Percentiles rank a stretch among this genome's conserved stretches.
Conservation (phyloP, 345 rosid species). For the Aquilaria yunnanensis region DNA sequence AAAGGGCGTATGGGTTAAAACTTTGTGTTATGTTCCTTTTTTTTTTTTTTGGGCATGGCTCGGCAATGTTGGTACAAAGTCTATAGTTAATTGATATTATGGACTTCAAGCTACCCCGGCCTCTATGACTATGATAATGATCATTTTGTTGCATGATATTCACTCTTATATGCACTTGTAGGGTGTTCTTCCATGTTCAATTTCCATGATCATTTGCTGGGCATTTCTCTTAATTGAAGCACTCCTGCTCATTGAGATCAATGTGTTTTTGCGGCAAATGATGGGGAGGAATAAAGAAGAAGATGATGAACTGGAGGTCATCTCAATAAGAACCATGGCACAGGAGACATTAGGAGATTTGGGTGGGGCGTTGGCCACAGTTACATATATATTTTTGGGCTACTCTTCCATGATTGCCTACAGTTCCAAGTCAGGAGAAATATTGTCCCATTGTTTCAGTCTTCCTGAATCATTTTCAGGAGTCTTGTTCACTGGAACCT, state of each 20-base stretch:
- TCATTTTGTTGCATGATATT: no score
- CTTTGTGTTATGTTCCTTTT: no score
- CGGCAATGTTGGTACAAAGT: no score
- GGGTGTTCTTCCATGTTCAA: conserved; percentile 63
- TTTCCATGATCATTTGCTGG: conserved; percentile 44
- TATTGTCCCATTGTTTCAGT: conserved; percentile 41
- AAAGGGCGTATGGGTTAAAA: no score
- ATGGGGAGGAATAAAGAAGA: conserved; percentile 25
- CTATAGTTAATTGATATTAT: no score
- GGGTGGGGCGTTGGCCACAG: conserved; percentile 47
- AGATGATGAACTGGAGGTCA: conserved; percentile 33
- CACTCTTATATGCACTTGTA: neutral
- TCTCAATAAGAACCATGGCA: conserved; percentile 61
- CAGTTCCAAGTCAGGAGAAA: conserved; percentile 54
- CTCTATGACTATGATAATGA: no score
- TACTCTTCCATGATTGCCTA: conserved; percentile 57
- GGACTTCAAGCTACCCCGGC: no score
- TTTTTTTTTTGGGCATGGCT: no score
- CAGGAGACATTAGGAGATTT: conserved; percentile 53
- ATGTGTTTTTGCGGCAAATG: conserved; percentile 25
- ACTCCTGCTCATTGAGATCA: conserved; percentile 49
- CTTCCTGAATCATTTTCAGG: conserved; percentile 39
- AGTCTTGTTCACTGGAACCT: conserved; percentile 34
- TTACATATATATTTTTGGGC: conserved; percentile 47
- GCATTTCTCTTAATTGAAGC: conserved; percentile 55